phyloP scores from a whole-genome alignment of 192 early-diverging fungal species.

The Thamnidium elegans region DNA sequence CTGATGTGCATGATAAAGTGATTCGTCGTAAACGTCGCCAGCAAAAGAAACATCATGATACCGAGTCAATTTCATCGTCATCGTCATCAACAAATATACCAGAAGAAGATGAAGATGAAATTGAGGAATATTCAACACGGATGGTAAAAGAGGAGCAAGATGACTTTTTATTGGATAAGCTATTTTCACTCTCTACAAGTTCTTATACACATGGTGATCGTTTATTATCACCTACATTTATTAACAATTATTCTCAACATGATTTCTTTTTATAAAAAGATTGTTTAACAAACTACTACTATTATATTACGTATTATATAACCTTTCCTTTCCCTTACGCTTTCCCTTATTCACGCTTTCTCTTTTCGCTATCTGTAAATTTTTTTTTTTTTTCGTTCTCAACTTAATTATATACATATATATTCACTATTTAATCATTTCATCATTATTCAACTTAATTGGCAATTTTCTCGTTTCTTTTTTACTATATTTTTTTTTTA shows the following conservation, averaged over 20 bases:
- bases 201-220: too few species aligned
- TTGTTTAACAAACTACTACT: neutral
- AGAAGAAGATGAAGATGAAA: too few species aligned
- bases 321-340: too few species aligned
- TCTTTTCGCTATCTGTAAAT: neutral
- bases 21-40: neutral
- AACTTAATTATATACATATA: neutral
- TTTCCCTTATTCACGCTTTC: too few species aligned
- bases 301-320: too few species aligned
- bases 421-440: too few species aligned
- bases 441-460: neutral
- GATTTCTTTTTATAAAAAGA: constrained; percentile 10
- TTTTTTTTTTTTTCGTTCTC: neutral
- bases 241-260: constrained; percentile 1
- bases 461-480: neutral
- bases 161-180: constrained; percentile 1
- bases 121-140: too few species aligned
- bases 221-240: neutral
- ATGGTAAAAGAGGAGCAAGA: too few species aligned
- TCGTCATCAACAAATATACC: too few species aligned
- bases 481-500: neutral
- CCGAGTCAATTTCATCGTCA: neutral
- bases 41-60: neutral
- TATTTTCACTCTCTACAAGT: too few species aligned
- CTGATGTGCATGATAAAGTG: neutral